Base-by-base conservation (phyloP, 2,329 filamentous ascomycete species). In the Emmonsia crescens region DNA sequence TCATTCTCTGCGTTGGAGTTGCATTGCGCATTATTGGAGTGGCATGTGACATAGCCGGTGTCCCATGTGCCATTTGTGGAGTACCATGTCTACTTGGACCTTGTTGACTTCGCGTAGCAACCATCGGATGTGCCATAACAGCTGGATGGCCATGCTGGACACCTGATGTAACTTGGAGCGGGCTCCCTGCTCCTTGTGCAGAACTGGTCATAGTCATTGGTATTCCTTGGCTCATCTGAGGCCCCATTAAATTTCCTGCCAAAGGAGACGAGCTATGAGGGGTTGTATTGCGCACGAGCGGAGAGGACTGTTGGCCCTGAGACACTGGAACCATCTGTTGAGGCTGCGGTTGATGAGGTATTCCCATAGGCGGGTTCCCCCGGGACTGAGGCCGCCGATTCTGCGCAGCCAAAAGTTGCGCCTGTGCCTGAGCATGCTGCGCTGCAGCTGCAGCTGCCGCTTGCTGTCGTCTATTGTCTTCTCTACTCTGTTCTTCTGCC, bases 311-410 rank as follows among this genome's bases (percentile, higher is more conserved):
- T 62, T 76, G 77, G 16, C 71, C 74, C 67, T 78, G 77, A 14
- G 71, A 68, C 29, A 66, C 62, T 51, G 68, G 68, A 29, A 73
- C 69, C 51, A 72, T 70, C 51, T 74, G 72, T 31, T 72, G 71
- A 40, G 73, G 72, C 60, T 72, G 71, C 48, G 70, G 70, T 31
- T 57, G 38, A 40, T 72, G 71, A 36, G 61, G 61, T 24, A 60
- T 65, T 8, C 62, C 61, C 36, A 66, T 69, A 40, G 74, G 67
- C 10, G 70, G 72, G 63, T 75, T 78, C 64, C 77, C 64, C 68
- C 79, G 74, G 56, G 74, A 72, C 71, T 82, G 76, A 54, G 76
- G 75, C 68, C 84, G 83, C 31, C 81, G 76, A 57, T 82, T 80
- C 65, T 81, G 80, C 65, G 72, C 71, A 40, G 73, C 73, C 42